Conservation (phyloP, 768 basidiomycete genomes). For the Macrocybe gigantea region DNA sequence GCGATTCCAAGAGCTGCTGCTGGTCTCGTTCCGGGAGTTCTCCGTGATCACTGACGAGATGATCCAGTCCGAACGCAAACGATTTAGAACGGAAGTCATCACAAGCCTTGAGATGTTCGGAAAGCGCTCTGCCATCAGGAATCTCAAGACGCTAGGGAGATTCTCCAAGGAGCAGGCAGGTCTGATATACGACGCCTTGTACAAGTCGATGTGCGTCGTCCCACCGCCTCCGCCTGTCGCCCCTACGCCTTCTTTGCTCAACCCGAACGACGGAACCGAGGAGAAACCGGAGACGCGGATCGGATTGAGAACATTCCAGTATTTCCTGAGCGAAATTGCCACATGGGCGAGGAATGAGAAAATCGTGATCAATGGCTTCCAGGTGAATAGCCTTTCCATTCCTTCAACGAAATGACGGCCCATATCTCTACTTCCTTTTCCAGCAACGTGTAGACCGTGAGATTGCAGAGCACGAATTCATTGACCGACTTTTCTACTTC, state of each 20-base stretch:
- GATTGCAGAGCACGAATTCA: constrained; percentile 94
- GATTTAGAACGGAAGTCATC: constrained; percentile 85
- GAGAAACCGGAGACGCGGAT: constrained; percentile 90
- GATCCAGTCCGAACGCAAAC: constrained; percentile 79
- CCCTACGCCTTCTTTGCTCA: constrained; percentile 47
- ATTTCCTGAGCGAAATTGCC: constrained; percentile 86
- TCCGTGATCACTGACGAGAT: constrained; percentile 94
- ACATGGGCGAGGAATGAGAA: constrained; percentile 96
- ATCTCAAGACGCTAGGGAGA: constrained; percentile 69
- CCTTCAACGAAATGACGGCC: constrained; percentile 1
- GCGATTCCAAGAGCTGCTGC: constrained; percentile 92
- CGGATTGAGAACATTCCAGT: constrained; percentile 76
- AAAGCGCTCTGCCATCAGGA: constrained; percentile 86
- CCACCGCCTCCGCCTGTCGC: constrained; percentile 56
- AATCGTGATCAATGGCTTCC: constrained; percentile 88
- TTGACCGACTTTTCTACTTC: constrained; percentile 89
- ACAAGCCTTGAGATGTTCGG: constrained; percentile 92
- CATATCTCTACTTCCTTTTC: constrained; percentile 1
- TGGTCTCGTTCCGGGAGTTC: constrained; percentile 97
- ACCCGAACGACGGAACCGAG: constrained; percentile 53
- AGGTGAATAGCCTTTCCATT: constrained; percentile 35
- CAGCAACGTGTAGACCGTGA: constrained; percentile 85
- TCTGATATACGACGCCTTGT: constrained; percentile 87
- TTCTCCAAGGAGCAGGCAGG: constrained; percentile 88
- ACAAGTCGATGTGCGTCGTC: constrained; percentile 74